Base-by-base conservation (phyloP, 257 asterid species). In the Lavandula angustifolia region DNA sequence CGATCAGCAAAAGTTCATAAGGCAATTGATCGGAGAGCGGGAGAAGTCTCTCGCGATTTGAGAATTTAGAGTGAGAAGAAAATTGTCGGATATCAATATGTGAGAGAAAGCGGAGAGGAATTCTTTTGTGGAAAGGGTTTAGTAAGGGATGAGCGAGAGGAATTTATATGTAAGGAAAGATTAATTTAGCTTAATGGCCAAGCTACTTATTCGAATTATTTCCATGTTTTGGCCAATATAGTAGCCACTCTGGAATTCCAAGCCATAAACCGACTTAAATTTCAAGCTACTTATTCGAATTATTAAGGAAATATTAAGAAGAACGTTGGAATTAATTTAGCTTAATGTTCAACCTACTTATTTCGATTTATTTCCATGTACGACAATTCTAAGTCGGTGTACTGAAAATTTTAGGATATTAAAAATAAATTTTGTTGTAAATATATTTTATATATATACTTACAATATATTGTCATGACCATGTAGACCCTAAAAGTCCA, bases 1-100 rank as follows among this genome's bases (percentile, higher is more conserved):
- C 70, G 71, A 78, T 84, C 85, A 84, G 83, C 52, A 62, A 70
- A 66, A 74, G 69, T 14, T 64, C 81, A 80, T 83, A 35, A 60
- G 65, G 54, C 9, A 7, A 60, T 52, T 62, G 69, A 79, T 78
- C 76, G 61, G 77, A 74, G 75, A 80, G 79, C 80, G 60, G 46
- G 55, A 54, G 27, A 59, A 54, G 74, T 79, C 82, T 78, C 76
- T 72, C 75, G 75, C 50, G 44, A 34, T 53, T 53, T 44, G 58
- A 51, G 40, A 48, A 27, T 31, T 8, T 44, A 44, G 51, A 54
- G 54, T 52, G 59, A 35, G 41, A 10, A 32, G 63, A 54, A 73
- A 68, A 61, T 62, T 50, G 3, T 29, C 35, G 65, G 56, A 18
- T 22, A 71, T 17, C 34, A 59, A 35, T 16, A 37, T 31, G 59